Percentiles rank a stretch among this genome's conserved stretches.
Conservation (phyloP, 1,284 basidiomycete genomes). For the Trametes hirsuta region DNA sequence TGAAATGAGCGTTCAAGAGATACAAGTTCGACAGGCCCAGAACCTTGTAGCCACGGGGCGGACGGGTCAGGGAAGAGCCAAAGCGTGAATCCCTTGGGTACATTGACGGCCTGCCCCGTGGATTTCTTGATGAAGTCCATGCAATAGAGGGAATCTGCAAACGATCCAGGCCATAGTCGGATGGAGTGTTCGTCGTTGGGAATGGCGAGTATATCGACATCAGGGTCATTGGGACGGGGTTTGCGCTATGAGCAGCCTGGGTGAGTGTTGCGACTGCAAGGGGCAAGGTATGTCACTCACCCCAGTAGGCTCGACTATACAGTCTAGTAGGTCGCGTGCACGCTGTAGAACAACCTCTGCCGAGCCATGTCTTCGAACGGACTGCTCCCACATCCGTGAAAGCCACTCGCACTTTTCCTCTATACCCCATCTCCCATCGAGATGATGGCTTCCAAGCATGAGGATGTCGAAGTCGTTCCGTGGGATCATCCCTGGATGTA, state of each 20-base stretch:
- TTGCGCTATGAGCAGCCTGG: neutral
- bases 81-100: neutral
- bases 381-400: neutral
- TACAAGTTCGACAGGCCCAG: neutral
- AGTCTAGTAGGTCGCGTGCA: neutral
- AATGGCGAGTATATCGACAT: neutral
- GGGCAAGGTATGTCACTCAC: neutral
- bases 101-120: neutral
- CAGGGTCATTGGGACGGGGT: neutral
- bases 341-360: neutral
- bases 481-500: neutral
- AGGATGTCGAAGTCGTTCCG: neutral
- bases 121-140: neutral
- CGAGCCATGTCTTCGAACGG: neutral
- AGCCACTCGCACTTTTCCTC: conserved; percentile 1
- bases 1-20: neutral
- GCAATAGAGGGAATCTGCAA: neutral
- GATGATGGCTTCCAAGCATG: neutral
- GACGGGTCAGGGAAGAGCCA: neutral
- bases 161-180: neutral
- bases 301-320: neutral
- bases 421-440: neutral
- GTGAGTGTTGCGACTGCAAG: neutral
- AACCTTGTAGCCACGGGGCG: neutral
- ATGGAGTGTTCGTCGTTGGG: neutral